Percentiles rank a stretch among this genome's conserved stretches.
Evolutionary conservation across 2,329 filamentous ascomycete species (phyloP).

Genomic region (Diplodia sapinea): DNA sequence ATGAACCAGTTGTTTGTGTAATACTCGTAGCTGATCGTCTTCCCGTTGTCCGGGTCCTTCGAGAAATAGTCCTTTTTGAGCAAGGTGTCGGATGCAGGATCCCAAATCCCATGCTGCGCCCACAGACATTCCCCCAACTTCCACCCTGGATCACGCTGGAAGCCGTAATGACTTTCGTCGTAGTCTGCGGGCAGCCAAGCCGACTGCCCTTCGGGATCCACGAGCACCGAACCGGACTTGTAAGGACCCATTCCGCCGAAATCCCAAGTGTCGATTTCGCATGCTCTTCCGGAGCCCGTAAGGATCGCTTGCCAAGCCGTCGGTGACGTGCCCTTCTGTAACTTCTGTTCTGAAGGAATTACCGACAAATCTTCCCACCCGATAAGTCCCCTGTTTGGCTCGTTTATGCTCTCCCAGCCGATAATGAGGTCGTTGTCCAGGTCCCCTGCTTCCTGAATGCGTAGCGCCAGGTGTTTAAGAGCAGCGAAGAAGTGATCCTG

Average conservation of each 20-base stretch:
- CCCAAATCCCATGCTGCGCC: slow-evolving; percentile 97
- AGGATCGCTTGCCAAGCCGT: slow-evolving; percentile 94
- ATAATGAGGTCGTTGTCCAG: slow-evolving; percentile 86
- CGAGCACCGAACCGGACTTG: slow-evolving; percentile 79
- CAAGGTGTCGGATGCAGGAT: slow-evolving; percentile 76
- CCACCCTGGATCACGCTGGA: slow-evolving; percentile 86
- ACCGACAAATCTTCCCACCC: slow-evolving; percentile 80
- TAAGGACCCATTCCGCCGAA: slow-evolving; percentile 93
- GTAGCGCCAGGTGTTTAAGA: slow-evolving; percentile 77
- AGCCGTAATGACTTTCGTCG: slow-evolving; percentile 87
- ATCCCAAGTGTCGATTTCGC: slow-evolving; percentile 89
- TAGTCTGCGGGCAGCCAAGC: slow-evolving; percentile 85
- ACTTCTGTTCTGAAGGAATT: slow-evolving; percentile 83
- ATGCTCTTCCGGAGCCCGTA: slow-evolving; percentile 86
- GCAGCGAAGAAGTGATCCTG: slow-evolving; percentile 85
- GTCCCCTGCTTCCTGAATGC: slow-evolving; percentile 88
- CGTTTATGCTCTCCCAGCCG: slow-evolving; percentile 96
- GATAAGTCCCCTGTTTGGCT: slow-evolving; percentile 87
- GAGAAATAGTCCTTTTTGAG: slow-evolving; percentile 87
- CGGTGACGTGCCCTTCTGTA: slow-evolving; percentile 91
- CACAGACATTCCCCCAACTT: slow-evolving; percentile 93
- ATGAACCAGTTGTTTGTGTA: slow-evolving; percentile 95
- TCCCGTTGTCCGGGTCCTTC: slow-evolving; percentile 75
- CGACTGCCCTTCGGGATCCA: slow-evolving; percentile 84
- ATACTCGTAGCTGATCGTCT: slow-evolving; percentile 76